A percentile compares a stretch with the other conserved stretches of the same genome.
Evolutionary conservation across 257 asterid species (phyloP).

Genomic region (Mitragyna speciosa): DNA sequence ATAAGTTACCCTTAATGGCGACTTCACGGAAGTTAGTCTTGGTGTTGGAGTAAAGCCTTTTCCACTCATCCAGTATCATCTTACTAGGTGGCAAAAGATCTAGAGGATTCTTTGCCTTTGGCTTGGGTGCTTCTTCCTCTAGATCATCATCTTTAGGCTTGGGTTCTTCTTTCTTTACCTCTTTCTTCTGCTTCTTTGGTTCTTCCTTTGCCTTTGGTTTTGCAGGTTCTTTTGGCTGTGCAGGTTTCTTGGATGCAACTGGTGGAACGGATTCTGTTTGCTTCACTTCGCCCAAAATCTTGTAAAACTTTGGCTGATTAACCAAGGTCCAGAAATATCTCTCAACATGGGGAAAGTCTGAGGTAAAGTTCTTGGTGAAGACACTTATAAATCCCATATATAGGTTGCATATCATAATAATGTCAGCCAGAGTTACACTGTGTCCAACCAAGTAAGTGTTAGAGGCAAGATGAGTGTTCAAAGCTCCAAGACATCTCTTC

Average conservation of each 20-base stretch:
- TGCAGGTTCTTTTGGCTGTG: slow-evolving; percentile 62
- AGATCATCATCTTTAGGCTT: slow-evolving; percentile 21
- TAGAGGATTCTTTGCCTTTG: slow-evolving; percentile 88
- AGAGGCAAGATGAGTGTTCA: slow-evolving; percentile 74
- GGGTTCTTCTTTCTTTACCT: slow-evolving; percentile 46
- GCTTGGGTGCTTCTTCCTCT: slow-evolving; percentile 68
- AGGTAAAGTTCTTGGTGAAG: slow-evolving; percentile 78
- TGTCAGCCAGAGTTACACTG: slow-evolving; percentile 78
- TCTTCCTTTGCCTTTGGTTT: slow-evolving; percentile 68
- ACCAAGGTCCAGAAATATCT: slow-evolving; percentile 87
- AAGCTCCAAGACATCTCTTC: slow-evolving; percentile 71
- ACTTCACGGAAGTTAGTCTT: slow-evolving; percentile 94
- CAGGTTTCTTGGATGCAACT: slow-evolving; percentile 71
- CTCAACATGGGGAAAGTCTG: slow-evolving; percentile 90
- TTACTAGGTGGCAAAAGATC: slow-evolving; percentile 92
- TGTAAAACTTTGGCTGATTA: slow-evolving; percentile 80
- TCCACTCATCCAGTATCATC: slow-evolving; percentile 95
- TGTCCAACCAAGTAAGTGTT: slow-evolving; percentile 88
- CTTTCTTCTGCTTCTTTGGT: slow-evolving; percentile 42
- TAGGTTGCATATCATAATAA: slow-evolving; percentile 62
- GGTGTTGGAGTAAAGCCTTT: slow-evolving; percentile 96
- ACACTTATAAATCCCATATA: slow-evolving; percentile 35
- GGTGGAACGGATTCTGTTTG: slow-evolving; percentile 68
- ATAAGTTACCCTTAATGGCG: slow-evolving; percentile 67
- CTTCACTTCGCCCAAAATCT: slow-evolving; percentile 59